Conservation (phyloP, 176 grass and related monocot species). For the Puccinellia tenuiflora region DNA sequence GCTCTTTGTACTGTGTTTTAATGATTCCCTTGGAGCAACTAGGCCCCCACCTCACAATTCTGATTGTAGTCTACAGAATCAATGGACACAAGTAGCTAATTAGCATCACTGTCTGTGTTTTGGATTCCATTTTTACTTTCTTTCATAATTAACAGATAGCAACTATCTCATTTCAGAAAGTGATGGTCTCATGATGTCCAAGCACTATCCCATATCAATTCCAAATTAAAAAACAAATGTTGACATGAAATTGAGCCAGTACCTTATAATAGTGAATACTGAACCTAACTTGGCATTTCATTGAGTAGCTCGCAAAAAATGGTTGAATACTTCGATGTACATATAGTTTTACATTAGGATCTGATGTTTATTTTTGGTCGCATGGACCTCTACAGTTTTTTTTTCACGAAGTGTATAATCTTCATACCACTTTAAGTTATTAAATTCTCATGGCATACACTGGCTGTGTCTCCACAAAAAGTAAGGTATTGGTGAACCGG, state of each 20-base stretch:
- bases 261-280: too few species aligned
- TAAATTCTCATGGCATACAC: conserved; percentile 1
- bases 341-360: conserved; percentile 8
- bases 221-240: too few species aligned
- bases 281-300: not conserved
- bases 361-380: not conserved
- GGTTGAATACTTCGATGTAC: conserved; percentile 83
- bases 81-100: not conserved
- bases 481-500: conserved; percentile 58
- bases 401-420: not conserved
- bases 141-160: too few species aligned
- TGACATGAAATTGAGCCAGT: too few species aligned
- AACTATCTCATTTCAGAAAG: too few species aligned
- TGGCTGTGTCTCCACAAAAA: conserved; percentile 42
- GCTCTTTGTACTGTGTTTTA: not conserved
- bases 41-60: not conserved
- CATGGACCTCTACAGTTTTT: not conserved
- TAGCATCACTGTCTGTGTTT: not conserved
- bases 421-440: not conserved
- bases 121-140: too few species aligned
- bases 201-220: too few species aligned
- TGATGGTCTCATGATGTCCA: too few species aligned
- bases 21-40: not conserved
- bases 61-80: not conserved
- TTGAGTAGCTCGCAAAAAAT: conserved; percentile 51